These are phyloP conservation scores for Byssochlamys sp. DNA, from an alignment of 2,329 filamentous ascomycete species.

Conservation along the genomic window DNA sequence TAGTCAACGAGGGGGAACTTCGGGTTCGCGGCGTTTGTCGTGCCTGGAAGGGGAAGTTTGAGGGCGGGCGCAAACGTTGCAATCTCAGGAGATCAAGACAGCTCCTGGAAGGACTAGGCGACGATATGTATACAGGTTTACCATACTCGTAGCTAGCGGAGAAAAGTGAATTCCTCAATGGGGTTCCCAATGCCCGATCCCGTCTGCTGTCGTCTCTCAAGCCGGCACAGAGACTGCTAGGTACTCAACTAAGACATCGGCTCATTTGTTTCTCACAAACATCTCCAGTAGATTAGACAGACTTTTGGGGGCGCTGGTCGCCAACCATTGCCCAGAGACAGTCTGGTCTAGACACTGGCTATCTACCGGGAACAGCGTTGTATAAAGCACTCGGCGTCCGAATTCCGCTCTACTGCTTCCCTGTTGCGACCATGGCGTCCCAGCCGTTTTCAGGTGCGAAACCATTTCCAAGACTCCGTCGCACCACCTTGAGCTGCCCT, in stretches of 20 bases:
- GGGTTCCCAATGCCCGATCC: neutral
- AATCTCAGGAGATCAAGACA: neutral
- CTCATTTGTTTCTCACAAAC: neutral
- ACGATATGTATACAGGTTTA: neutral
- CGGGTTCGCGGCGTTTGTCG: neutral
- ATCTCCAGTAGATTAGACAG: neutral
- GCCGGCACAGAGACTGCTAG: neutral
- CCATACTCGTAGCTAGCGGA: neutral
- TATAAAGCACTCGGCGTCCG: neutral
- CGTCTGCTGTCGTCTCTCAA: neutral
- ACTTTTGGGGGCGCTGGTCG: neutral
- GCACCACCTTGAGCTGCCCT: neutral
- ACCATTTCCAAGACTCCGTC: neutral
- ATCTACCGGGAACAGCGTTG: neutral
- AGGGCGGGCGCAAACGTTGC: neutral
- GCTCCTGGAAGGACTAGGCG: neutral
- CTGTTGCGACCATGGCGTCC: neutral
- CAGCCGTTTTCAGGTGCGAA: neutral
- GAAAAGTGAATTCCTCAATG: neutral
- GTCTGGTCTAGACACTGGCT: neutral
- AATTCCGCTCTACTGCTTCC: neutral
- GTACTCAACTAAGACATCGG: neutral
- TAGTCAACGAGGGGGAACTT: neutral
- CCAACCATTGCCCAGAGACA: neutral
- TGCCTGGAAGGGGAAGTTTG: neutral